Conservation (phyloP, 2,329 filamentous ascomycete species). For the Phoma sp. region DNA sequence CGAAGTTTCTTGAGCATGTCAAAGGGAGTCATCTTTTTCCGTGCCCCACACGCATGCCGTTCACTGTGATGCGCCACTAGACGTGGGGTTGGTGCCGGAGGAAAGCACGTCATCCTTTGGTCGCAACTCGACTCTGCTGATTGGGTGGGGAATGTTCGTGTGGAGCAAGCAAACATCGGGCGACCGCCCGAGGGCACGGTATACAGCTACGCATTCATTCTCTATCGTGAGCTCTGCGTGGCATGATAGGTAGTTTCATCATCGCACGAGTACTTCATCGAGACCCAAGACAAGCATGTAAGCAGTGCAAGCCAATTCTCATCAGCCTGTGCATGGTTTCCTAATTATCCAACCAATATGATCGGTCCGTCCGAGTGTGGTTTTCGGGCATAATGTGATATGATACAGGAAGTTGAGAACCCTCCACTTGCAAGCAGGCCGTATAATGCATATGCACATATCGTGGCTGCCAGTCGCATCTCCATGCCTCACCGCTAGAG, state of each 20-base stretch:
- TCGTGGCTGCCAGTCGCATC: background rate
- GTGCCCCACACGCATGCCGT: conserved; percentile 21
- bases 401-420: conserved; percentile 13
- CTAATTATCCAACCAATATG: background rate
- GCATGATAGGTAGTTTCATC: too few relatives aligned
- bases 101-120: conserved; percentile 32
- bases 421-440: background rate
- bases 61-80: conserved; percentile 32
- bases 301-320: background rate
- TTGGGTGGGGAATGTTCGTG: background rate
- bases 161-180: background rate
- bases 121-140: background rate
- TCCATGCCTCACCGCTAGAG: background rate
- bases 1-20: conserved; percentile 23
- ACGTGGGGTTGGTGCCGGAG: conserved; percentile 30
- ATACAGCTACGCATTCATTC: too few relatives aligned
- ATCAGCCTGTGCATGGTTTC: background rate
- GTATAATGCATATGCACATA: conserved; percentile 1
- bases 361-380: conserved; percentile 1
- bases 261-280: too few relatives aligned
- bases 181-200: too few relatives aligned
- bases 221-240: too few relatives aligned
- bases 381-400: conserved; percentile 9
- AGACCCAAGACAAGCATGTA: too few relatives aligned
- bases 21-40: conserved; percentile 35